Evolutionary conservation across 768 basidiomycete species (phyloP).

Genomic region (Calocybe indica): DNA sequence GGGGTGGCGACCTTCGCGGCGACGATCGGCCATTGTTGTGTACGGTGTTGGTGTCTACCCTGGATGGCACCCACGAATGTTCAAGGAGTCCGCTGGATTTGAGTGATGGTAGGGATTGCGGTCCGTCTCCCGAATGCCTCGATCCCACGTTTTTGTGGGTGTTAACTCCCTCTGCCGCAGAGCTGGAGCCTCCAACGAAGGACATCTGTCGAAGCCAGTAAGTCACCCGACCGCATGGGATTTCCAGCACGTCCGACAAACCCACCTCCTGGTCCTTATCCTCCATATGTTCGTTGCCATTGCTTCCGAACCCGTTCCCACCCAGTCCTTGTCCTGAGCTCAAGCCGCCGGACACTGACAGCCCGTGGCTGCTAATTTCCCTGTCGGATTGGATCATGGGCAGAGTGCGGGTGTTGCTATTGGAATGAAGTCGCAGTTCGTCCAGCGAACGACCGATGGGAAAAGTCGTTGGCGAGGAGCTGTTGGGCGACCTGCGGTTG

Average conservation of each 20-base stretch:
- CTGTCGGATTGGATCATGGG: conserved; percentile 9
- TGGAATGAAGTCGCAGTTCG: conserved; percentile 27
- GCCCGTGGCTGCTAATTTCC: conserved; percentile 12
- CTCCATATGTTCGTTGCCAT: conserved; percentile 15
- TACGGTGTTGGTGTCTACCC: conserved; percentile 6
- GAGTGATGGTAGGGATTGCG: conserved; percentile 59
- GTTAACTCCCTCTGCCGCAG: conserved; percentile 4
- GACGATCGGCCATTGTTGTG: conserved; percentile 16
- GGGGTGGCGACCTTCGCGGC: conserved; percentile 18
- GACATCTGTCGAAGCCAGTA: not conserved
- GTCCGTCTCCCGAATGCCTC: conserved; percentile 19
- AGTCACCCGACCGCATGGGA: no score
- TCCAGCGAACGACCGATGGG: conserved; percentile 27
- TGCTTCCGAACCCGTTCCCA: conserved; percentile 16
- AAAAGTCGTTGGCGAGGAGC: conserved; percentile 21
- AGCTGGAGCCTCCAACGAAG: not conserved
- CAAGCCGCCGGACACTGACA: conserved; percentile 14
- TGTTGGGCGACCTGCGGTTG: conserved; percentile 17
- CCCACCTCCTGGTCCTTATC: conserved; percentile 8
- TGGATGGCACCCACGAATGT: conserved; percentile 33
- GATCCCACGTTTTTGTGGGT: conserved; percentile 12
- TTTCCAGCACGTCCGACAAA: conserved; percentile 2
- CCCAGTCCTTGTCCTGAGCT: conserved; percentile 15
- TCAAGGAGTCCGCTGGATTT: conserved; percentile 72
- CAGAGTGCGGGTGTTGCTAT: conserved; percentile 7